phyloP scores from a whole-genome alignment of 148 eudicot species.

The Limonium bicolor region DNA sequence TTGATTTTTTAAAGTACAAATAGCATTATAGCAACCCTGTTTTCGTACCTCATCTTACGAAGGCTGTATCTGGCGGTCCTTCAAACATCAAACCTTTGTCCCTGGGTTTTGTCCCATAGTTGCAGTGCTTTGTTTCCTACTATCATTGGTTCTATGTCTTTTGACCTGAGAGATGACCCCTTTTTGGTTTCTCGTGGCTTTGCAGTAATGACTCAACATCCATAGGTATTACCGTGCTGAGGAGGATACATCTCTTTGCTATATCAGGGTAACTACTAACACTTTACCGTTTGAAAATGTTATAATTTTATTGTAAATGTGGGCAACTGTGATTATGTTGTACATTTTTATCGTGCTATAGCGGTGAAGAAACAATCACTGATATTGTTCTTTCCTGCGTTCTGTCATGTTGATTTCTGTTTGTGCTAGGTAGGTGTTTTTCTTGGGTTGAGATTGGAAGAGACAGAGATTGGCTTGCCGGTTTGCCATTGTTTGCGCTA shows the following conservation, averaged over 20 bases:
- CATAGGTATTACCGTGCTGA: neutral
- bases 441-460: neutral
- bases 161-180: no score
- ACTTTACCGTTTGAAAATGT: neutral
- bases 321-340: neutral
- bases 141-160: neutral
- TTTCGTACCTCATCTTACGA: no score
- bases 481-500: no score
- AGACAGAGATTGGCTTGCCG: neutral
- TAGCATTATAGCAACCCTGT: no score
- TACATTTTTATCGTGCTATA: neutral
- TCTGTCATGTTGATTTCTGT: neutral
- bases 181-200: neutral
- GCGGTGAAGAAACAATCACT: neutral
- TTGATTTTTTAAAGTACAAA: no score
- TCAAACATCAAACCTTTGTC: no score
- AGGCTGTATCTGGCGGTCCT: no score
- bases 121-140: no score
- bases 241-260: neutral
- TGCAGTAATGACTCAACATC: constrained; percentile 7
- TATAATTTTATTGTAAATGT: neutral
- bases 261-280: constrained; percentile 1
- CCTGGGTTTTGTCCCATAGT: no score
- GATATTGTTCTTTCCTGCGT: neutral
- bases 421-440: neutral